Evolutionary conservation across 345 rosid species (phyloP).

Genomic region (Mallotus nudiflorus): DNA sequence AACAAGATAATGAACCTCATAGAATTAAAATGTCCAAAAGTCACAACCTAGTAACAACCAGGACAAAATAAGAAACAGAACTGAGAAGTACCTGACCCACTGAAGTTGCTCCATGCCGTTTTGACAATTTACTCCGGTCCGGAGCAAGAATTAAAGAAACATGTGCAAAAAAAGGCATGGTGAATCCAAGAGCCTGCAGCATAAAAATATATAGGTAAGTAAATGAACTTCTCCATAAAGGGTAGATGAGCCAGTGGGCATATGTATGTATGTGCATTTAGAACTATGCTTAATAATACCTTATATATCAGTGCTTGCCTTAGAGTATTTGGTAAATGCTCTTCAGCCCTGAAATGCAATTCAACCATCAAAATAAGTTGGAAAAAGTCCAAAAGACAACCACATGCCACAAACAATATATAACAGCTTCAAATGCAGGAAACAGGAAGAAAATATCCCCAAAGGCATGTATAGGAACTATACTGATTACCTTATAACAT

Average conservation of each 20-base stretch:
- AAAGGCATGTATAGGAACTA: conserved; percentile 10
- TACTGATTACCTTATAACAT: conserved; percentile 76
- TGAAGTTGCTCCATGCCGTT: conserved; percentile 95
- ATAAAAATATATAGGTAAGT: conserved; percentile 17
- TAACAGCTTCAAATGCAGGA: not conserved
- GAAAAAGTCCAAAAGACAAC: not conserved
- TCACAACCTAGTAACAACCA: conserved; percentile 7
- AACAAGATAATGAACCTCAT: not conserved
- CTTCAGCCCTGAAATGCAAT: conserved; percentile 73
- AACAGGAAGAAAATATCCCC: not conserved
- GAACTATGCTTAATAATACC: conserved; percentile 38
- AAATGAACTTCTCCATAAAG: conserved; percentile 16
- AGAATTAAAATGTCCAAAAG: conserved; percentile 13
- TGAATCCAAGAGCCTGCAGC: conserved; percentile 79
- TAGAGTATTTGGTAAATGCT: conserved; percentile 88
- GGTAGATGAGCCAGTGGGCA: not conserved
- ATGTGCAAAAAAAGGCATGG: conserved; percentile 89
- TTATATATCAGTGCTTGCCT: conserved; percentile 92
- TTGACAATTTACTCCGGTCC: conserved; percentile 89
- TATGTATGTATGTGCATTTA: not conserved
- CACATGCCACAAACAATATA: not conserved
- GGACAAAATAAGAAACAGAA: conserved; percentile 9
- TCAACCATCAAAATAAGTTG: conserved; percentile 11
- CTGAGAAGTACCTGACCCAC: conserved; percentile 78
- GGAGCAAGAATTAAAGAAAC: conserved; percentile 95